Base-by-base conservation (phyloP, 352 stramenopile genomes). In the Globisporangium perplexum region DNA sequence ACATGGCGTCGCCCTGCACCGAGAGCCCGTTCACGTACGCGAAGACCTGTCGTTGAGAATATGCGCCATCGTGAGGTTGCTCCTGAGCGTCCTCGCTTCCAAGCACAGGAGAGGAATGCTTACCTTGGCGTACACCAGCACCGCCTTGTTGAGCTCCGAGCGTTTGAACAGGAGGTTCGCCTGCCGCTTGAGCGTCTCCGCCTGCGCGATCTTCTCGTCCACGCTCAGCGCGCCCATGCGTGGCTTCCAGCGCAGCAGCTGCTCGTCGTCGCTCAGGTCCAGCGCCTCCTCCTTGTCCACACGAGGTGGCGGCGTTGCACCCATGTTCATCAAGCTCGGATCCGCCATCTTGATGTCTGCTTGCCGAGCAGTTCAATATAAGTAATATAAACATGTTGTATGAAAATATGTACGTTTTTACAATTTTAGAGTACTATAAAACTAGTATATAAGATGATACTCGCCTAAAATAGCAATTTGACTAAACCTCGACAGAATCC, bases 1-100 rank as follows among this genome's bases (percentile, higher is more conserved):
- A 63, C 83, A 94, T 94, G 39, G 75, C 68, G 59, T 94, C 83
- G 31, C 81, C 81, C 23, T 83, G 59, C 47, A 83, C 69, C 12
- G 78, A 90, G 30, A 94, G 43, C 0, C 83, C 83, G 57, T 92
- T 94, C 35, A 94, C 70, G 54, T 92, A 94, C 35, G 83, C 75
- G 59, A 92, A 92, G 36, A 94, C 76, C 65, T 72, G 35, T 12
- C 17, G 8, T 20, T 23, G 35, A 7, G 35, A 18, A 41, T 7
- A 18, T 7, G 15, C 14, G 36, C 35, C 22, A 12, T 15, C n/a
- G 14, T 22, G 36, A 42, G 36, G 11, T 3, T n/a, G n/a, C n/a
- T n/a, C n/a, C n/a, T n/a, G n/a, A n/a, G n/a, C n/a, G n/a, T n/a
- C n/a, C n/a, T n/a, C n/a, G n/a, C n/a, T 38, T 4, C 3, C 31